Conservation (phyloP, 2,329 filamentous ascomycete species). For the Triangularia verruculosa region DNA sequence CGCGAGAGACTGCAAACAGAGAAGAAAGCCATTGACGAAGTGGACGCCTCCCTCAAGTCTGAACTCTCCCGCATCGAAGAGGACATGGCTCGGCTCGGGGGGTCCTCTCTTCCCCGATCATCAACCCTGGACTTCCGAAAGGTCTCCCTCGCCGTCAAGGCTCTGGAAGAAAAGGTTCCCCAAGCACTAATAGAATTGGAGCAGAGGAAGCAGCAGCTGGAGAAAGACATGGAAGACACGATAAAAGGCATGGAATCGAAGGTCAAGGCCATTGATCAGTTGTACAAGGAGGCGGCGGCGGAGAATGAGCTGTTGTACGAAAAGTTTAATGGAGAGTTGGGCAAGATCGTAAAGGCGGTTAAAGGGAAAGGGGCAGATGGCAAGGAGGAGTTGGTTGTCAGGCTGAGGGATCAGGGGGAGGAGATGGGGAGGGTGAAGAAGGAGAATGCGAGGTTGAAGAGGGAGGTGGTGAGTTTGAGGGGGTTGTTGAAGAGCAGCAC, state of each 20-base stretch:
- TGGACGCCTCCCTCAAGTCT: slow-evolving; percentile 66
- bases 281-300: slow-evolving; percentile 81
- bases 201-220: slow-evolving; percentile 60
- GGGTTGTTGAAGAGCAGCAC: slow-evolving; percentile 49
- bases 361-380: slow-evolving; percentile 71
- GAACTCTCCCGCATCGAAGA: slow-evolving; percentile 79
- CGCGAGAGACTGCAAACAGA: slow-evolving; percentile 83
- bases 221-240: slow-evolving; percentile 67
- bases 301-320: slow-evolving; percentile 94
- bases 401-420: slow-evolving; percentile 70
- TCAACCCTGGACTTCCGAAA: slow-evolving; percentile 45
- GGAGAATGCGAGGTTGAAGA: slow-evolving; percentile 79
- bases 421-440: slow-evolving; percentile 75
- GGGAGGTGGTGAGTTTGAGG: slow-evolving; percentile 73
- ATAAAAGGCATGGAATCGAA: slow-evolving; percentile 74
- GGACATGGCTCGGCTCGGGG: slow-evolving; percentile 63
- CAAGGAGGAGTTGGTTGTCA: slow-evolving; percentile 71
- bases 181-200: slow-evolving; percentile 56
- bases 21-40: slow-evolving; percentile 68
- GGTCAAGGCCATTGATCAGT: slow-evolving; percentile 76
- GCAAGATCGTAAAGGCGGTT: slow-evolving; percentile 74
- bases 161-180: slow-evolving; percentile 67
- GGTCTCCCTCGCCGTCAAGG: slow-evolving; percentile 56
- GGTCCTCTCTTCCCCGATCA: slow-evolving; percentile 38
- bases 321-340: slow-evolving; percentile 86